Base-by-base conservation (phyloP, 139 green algal species). In the Tetraselmis striata region DNA sequence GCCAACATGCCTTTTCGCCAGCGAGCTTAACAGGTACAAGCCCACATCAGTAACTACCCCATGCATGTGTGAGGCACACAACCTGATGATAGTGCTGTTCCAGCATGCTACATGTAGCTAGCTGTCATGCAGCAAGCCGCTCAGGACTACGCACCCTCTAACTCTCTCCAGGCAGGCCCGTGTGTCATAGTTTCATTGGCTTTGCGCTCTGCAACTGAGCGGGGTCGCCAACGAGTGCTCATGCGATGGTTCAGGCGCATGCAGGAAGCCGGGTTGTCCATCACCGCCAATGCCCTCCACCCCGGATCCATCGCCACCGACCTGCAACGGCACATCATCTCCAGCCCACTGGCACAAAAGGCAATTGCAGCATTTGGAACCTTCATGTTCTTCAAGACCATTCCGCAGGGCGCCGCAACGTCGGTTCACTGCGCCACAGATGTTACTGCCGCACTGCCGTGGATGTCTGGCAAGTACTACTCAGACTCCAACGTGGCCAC, bases 321-420 rank as follows among this genome's bases (percentile, higher is more conserved):
- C 45, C 45, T 67, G 45, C 45, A 67, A 18, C 45, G 45, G 11
- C 45, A 67, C 45, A 5, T 67, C 45, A 67, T 67, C 45, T 25
- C 5, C 11, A 67, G 18, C 45, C 45, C 45, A 67, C 5, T 18
- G 5, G 45, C 18, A 25, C 45, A 67, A 18, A 18, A 18, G 5
- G 45, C 18, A 18, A 5, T 67, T 5, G 18, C 5, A 18, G 18
- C 45, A 18, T 5, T 67, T 18, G 45, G 45, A 18, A 67, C 45
- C 11, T 5, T 18, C 11, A 5, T 67, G 45, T 67, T 67, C 45
- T 67, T 67, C 23, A 84, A 84, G 79, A 85, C 78, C 31, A 84
- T 86, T 27, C 74, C 77, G 1, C 86, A 91, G 81, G 89, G 84
- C 45, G 86, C 85, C 18, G 86, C 87, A 75, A 93, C 87, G 59